Base-by-base conservation (phyloP, 2,329 filamentous ascomycete genomes). In the Mariannaea sp. region DNA sequence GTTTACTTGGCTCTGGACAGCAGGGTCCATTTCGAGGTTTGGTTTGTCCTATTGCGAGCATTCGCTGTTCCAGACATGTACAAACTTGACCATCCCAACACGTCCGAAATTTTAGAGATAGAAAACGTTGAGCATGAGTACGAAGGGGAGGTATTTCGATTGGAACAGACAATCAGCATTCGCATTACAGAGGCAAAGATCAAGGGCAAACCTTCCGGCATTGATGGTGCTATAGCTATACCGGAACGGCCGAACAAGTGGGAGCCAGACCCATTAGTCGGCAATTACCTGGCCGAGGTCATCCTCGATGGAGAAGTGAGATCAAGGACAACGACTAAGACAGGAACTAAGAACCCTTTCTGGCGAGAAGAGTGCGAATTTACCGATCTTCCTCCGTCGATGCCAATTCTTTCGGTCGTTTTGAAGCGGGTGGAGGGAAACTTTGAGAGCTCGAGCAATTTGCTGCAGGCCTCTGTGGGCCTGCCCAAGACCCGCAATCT, bases 51-150 rank as follows among this genome's bases (percentile, higher is more conserved):
- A 8, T 73, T 99, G 24, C 85, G 93, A 57, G 92, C 93, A 0
- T 97, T 97, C 70, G 91, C 93, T 0, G 87, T 96, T 39, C 93
- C 94, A 0, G 92, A 97, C 64, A 80, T 97, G 10, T 97, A 96
- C 68, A 90, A 86, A 2, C 68, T 84, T 13, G 77, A 83, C 33
- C 64, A 76, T 8, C 67, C 75, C 10, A 72, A 73, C 13, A 70
- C 70, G 22, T 72, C 74, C 4, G 72, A 76, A 14, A 69, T 81
- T 3, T 70, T 71, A 13, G 79, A 80, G 53, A 64, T 75, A 13
- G 60, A 66, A 2, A 64, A 74, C 5, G 54, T 71, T 10, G 72
- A 75, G 42, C 67, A 71, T 4, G 75, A 77, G 7, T 73, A 72
- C 41, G 60, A 71, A 27, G 68, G 78, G 7, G 80, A 85, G 44